Conservation (phyloP, 106 monocot species). For the Alisma plantagoaquatica region DNA sequence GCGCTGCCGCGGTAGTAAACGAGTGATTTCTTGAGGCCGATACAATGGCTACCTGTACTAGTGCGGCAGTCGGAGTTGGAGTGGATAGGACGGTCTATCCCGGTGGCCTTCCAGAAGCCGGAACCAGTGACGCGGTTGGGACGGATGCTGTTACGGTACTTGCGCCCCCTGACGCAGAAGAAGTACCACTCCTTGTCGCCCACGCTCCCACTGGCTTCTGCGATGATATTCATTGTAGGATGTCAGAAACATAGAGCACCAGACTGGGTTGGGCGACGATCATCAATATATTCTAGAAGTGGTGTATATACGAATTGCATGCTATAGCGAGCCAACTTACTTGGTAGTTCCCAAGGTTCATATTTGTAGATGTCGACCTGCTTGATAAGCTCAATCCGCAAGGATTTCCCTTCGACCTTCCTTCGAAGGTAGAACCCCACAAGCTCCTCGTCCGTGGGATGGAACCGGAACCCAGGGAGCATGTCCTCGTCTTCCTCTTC, state of each 20-base stretch:
- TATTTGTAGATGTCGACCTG: slow-evolving; percentile 77
- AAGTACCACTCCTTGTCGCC: slow-evolving; percentile 81
- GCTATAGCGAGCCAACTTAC: too few relatives aligned
- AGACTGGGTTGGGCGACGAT: too few relatives aligned
- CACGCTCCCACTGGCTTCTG: background rate
- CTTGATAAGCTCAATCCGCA: slow-evolving; percentile 60
- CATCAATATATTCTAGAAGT: too few relatives aligned
- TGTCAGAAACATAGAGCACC: background rate
- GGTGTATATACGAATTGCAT: too few relatives aligned
- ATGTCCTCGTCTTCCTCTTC: slow-evolving; percentile 34
- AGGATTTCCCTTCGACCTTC: slow-evolving; percentile 57
- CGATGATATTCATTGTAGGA: too few relatives aligned
- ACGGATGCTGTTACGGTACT: slow-evolving; percentile 15
- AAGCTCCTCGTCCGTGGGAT: slow-evolving; percentile 87
- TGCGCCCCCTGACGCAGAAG: slow-evolving; percentile 51
- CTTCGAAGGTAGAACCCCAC: slow-evolving; percentile 72
- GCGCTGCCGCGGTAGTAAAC: slow-evolving; percentile 14
- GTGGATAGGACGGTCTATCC: slow-evolving; percentile 8
- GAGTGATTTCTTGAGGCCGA: slow-evolving; percentile 41
- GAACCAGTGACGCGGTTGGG: slow-evolving; percentile 14
- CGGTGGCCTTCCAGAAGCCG: slow-evolving; percentile 15
- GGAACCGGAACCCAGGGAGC: slow-evolving; percentile 84
- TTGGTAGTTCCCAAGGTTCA: slow-evolving; percentile 79
- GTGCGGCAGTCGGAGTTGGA: too few relatives aligned
- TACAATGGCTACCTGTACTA: slow-evolving; percentile 32